These are phyloP conservation scores for Rhodotorula sp. DNA, from an alignment of 1,284 basidiomycete genomes.

Conservation along the genomic window DNA sequence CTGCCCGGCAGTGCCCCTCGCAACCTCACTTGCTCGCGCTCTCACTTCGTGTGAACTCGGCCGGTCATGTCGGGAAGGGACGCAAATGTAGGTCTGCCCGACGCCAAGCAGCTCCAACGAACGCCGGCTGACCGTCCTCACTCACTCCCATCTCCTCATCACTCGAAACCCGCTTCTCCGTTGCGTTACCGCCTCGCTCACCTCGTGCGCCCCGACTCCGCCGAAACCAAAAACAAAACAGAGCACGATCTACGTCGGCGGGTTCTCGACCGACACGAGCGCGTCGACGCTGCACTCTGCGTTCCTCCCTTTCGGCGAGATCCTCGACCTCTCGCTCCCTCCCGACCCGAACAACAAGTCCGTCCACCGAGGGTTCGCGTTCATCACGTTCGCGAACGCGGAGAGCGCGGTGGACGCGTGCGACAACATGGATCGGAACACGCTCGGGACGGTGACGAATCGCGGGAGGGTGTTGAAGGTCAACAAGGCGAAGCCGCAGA, in stretches of 20 bases:
- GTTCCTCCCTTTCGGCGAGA: slow-evolving; percentile 45
- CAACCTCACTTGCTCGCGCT: not conserved
- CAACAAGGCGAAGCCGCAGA: slow-evolving; percentile 43
- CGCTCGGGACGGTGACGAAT: slow-evolving; percentile 33
- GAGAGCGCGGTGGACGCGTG: slow-evolving; percentile 43
- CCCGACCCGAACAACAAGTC: slow-evolving; percentile 34
- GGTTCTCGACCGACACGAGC: slow-evolving; percentile 41
- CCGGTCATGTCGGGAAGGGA: slow-evolving; percentile 5
- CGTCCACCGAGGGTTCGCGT: slow-evolving; percentile 44
- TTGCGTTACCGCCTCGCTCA: not conserved
- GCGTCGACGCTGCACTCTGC: slow-evolving; percentile 39
- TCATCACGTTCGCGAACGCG: slow-evolving; percentile 40
- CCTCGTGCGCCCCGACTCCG: no score
- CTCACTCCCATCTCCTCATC: not conserved
- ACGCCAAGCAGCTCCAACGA: no score
- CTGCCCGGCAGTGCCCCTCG: not conserved
- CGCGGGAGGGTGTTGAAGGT: slow-evolving; percentile 37
- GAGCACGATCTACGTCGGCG: slow-evolving; percentile 40
- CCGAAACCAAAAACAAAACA: no score
- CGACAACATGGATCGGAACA: slow-evolving; percentile 47
- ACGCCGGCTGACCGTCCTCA: not conserved
- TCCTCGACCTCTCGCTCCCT: slow-evolving; percentile 45
- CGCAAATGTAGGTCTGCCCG: not conserved
- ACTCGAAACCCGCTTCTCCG: not conserved
- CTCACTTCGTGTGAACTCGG: not conserved